Evolutionary conservation across 148 eudicot species (phyloP).

Genomic region (Rhododendron simsii): DNA sequence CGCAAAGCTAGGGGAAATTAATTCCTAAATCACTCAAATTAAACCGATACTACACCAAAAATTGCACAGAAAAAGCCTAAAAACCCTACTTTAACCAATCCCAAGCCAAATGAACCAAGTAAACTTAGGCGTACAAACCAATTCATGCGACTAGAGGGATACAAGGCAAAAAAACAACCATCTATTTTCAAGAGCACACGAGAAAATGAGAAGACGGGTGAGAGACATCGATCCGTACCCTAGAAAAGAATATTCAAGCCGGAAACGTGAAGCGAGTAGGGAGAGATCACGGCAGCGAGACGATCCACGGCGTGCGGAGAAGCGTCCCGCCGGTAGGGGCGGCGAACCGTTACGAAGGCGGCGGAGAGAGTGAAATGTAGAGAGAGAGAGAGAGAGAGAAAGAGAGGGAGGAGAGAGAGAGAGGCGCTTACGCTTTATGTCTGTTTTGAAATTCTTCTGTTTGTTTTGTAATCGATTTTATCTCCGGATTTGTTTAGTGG

Average conservation of each 20-base stretch:
- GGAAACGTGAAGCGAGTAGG: not conserved
- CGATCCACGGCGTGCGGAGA: not conserved
- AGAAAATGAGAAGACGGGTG: not conserved
- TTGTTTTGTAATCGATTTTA: not conserved
- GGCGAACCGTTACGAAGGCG: slow-evolving; percentile 55
- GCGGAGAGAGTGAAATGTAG: slow-evolving; percentile 24
- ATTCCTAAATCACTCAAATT: not conserved
- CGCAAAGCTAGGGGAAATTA: slow-evolving; percentile 4
- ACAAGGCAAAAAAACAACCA: not conserved
- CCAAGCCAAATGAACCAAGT: not conserved
- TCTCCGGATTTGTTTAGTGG: slow-evolving; percentile 8
- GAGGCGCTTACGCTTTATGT: not conserved
- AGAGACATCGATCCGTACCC: slow-evolving; percentile 10
- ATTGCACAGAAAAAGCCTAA: not conserved
- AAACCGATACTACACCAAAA: not conserved
- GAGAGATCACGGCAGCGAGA: not conserved
- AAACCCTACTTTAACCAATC: not conserved
- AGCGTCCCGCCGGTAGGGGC: slow-evolving; percentile 31
- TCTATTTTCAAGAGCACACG: not conserved
- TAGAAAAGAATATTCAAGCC: not conserved
- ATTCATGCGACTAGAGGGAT: not conserved
- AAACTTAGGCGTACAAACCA: not conserved
- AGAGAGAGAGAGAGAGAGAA: slow-evolving; percentile 20
- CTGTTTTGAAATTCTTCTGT: slow-evolving; percentile 11
- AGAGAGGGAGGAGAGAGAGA: not conserved